A percentile compares a stretch with the other conserved stretches of the same genome.
Evolutionary conservation across 2,329 filamentous ascomycete species (phyloP).

Genomic region (Fusarium camptoceras): DNA sequence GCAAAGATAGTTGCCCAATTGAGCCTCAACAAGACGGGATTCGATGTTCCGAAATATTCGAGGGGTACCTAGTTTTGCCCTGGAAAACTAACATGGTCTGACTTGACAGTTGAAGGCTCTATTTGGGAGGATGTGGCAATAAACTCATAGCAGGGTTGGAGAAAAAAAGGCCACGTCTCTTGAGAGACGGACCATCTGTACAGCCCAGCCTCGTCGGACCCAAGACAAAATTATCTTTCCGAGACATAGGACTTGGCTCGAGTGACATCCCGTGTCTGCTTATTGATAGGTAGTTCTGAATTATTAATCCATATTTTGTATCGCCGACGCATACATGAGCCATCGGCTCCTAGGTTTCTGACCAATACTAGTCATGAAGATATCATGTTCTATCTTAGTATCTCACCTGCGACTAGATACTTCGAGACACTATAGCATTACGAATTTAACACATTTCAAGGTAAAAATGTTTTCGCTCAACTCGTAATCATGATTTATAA

Average conservation of each 20-base stretch:
- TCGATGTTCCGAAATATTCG: conserved; percentile 28
- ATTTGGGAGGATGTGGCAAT: conserved; percentile 29
- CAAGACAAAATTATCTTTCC: background rate
- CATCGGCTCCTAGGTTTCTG: background rate
- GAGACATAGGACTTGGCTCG: background rate
- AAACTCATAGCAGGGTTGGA: conserved; percentile 15
- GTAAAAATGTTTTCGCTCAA: background rate
- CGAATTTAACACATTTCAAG: background rate
- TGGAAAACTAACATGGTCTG: conserved; percentile 2
- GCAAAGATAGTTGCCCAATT: conserved; percentile 33
- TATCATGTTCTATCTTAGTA: background rate
- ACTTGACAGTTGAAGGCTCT: conserved; percentile 5
- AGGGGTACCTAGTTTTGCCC: conserved; percentile 1
- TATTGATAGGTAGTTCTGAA: conserved; percentile 11
- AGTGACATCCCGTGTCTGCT: conserved; percentile 10
- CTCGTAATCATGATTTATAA: background rate
- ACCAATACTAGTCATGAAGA: background rate
- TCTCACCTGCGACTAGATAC: background rate
- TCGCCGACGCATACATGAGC: background rate
- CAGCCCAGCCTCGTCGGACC: conserved; percentile 20
- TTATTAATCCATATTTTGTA: conserved; percentile 17
- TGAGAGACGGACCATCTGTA: conserved; percentile 4
- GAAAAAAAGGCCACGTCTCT: conserved; percentile 24
- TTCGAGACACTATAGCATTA: background rate
- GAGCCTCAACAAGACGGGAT: conserved; percentile 32